Evolutionary conservation across 768 basidiomycete species (phyloP), one percentile per base, ranked within the genome.

Genomic region (Collybia nuda): DNA sequence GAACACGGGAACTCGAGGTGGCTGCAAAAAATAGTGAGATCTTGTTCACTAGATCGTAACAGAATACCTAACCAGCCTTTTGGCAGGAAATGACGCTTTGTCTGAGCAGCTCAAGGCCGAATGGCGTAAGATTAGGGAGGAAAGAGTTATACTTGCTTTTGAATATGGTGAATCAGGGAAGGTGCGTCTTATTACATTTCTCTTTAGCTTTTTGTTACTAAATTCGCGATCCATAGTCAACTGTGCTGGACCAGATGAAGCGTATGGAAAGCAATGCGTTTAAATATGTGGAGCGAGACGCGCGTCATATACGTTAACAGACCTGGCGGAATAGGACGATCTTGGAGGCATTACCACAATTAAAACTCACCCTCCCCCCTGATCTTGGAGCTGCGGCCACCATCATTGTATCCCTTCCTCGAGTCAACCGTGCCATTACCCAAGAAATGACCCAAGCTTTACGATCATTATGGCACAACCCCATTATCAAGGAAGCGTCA

Each of bases 261-360:
- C 83, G 92, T 65, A 90, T 91, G 49, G 87, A 92, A 64, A 84
- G 90, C 50, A 86, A 84, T 52, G 82, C 82, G 2, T 92, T 89
- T 73, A 87, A 84, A 58, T 80, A 82, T 51, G 77, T 81, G 58
- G 90, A 93, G 71, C 79, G 91, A 28, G 87, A 90, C 49, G 84
- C 85, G 21, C 6, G 15, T 14, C 26, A 11, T 8, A 32, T 32
- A 32, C 14, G 3, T 14, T 32, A 14, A 32, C 12, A 11, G 22
- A 19, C 9, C 11, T 28, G 6, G 21, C 11, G 9, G 2, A 32
- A 32, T 18, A 54, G 52, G 35, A 18, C 14, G 51, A 45, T 53
- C 63, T 84, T 98, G 24, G 93, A 96, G 62, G 94, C 94, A 0
- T 84, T 96, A 76, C 84, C 86, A 29, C 80, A 85, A 51, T 85